Base-by-base conservation (phyloP, 2,329 filamentous ascomycete species). In the Aureobasidium sp. region DNA sequence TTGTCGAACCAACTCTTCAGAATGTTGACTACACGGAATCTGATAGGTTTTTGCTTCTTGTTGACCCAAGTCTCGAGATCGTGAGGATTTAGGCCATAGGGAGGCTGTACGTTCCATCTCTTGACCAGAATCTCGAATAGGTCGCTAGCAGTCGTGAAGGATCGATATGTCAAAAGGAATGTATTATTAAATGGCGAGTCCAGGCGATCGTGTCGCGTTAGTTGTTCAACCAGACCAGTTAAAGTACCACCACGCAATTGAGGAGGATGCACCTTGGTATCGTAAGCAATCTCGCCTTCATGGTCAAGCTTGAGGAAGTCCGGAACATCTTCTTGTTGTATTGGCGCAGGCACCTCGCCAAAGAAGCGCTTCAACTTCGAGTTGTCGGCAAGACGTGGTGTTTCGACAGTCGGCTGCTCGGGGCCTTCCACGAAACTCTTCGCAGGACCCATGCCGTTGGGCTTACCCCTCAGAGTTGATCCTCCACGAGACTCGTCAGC, bases 1-100 rank as follows among this genome's bases (percentile, higher is more conserved):
- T 89, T 92, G 72, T 97, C 94, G 68, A 99, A 94, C 94, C 94
- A 99, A 75, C 86, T 95, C 81, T 97, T 97, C 52, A 99, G 79
- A 66, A 97, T 97, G 71, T 97, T 99, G 66, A 99, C 91, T 2
- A 99, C 92, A 46, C 94, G 87, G 78, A 99, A 96, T 39, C 94
- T 85, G 64, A 97, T 97, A 5, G 91, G 89, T 72, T 95, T 97
- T 74, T 97, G 94, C 77, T 99, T 99, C 72, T 87, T 87, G 72
- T 96, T 91, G 39, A 89, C 85, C 94, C 94, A 99, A 34, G 84
- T 80, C 61, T 96, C 90, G 69, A 89, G 91, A 66, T 97, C 91
- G 42, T 83, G 77, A 60, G 84, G 82, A 9, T 79, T 85, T 56
- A 99, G 79, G 6, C 90, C 91, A 67, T 90, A 87, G 0, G 93